A percentile compares a stretch with the other conserved stretches of the same genome.
These are phyloP conservation scores for Fusarium caatingaense DNA, from an alignment of 2,329 filamentous ascomycete species.

Conservation along the genomic window DNA sequence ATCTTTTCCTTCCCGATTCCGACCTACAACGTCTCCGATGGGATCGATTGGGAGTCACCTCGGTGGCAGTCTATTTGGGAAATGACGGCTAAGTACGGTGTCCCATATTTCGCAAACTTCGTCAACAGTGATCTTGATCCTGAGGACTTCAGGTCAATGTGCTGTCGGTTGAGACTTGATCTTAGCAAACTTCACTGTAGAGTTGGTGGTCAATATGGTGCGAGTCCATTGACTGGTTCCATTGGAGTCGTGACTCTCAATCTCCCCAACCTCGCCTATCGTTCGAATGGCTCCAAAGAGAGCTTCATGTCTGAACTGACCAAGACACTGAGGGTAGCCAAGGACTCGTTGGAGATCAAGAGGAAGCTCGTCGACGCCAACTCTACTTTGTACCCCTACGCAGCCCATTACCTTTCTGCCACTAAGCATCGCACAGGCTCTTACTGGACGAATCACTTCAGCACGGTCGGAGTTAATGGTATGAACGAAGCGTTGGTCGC, in stretches of 20 bases:
- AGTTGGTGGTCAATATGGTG: constrained; percentile 40
- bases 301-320: constrained; percentile 28
- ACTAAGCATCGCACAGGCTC: constrained; percentile 42
- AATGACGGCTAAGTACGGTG: constrained; percentile 44
- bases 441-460: constrained; percentile 44
- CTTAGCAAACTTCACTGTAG: constrained; percentile 42
- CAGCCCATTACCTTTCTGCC: constrained; percentile 32
- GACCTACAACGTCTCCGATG: constrained; percentile 40
- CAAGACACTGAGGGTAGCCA: constrained; percentile 28
- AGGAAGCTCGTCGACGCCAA: constrained; percentile 34
- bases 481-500: constrained; percentile 36
- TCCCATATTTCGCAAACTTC: constrained; percentile 44
- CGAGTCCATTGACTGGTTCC: constrained; percentile 38
- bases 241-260: constrained; percentile 42
- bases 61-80: constrained; percentile 43
- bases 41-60: constrained; percentile 41
- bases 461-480: constrained; percentile 41
- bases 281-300: constrained; percentile 19
- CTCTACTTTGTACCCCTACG: constrained; percentile 34
- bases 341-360: constrained; percentile 41
- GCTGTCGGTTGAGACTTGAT: constrained; percentile 39
- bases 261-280: constrained; percentile 37
- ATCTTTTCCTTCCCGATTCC: constrained; percentile 44
- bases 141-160: constrained; percentile 44
- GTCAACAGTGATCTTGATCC: constrained; percentile 43